Evolutionary conservation across 2,329 filamentous ascomycete species (phyloP).

Genomic region (Mycogone perniciosa): DNA sequence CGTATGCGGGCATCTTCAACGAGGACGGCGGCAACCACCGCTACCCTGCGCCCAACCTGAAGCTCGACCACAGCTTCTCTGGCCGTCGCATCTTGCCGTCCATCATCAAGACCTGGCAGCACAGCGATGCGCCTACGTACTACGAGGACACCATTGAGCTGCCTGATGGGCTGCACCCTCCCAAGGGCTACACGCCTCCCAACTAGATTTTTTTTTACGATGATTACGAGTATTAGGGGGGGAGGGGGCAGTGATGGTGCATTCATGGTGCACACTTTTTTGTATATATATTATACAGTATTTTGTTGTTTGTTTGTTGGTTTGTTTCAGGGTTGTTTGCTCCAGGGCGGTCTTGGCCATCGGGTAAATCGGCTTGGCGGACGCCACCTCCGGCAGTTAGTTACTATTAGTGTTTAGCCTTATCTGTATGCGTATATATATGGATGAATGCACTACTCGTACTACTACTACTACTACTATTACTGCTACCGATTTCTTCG

Average conservation of each 20-base stretch:
- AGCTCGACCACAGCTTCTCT: constrained; percentile 24
- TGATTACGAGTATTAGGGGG: not conserved
- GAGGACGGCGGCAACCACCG: constrained; percentile 25
- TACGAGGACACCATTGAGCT: constrained; percentile 35
- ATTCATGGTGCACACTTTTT: too few relatives aligned
- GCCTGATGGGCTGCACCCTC: constrained; percentile 38
- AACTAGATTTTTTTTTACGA: constrained; percentile 4
- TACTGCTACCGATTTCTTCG: too few relatives aligned
- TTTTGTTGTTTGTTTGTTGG: too few relatives aligned
- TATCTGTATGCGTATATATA: too few relatives aligned
- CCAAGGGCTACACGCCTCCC: constrained; percentile 29
- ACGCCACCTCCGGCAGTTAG: too few relatives aligned
- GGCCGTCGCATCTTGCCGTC: constrained; percentile 30
- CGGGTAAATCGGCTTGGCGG: too few relatives aligned
- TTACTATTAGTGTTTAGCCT: too few relatives aligned
- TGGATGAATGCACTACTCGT: too few relatives aligned
- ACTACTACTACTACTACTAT: too few relatives aligned
- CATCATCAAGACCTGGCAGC: constrained; percentile 33
- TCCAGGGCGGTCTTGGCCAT: too few relatives aligned
- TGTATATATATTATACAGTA: too few relatives aligned
- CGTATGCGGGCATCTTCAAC: constrained; percentile 47
- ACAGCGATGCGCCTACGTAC: constrained; percentile 35
- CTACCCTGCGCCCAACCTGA: constrained; percentile 37
- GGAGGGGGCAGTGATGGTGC: not conserved
- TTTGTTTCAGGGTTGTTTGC: too few relatives aligned